Evolutionary conservation across 306 rosid species (phyloP).

Genomic region (Vicia sativa): DNA sequence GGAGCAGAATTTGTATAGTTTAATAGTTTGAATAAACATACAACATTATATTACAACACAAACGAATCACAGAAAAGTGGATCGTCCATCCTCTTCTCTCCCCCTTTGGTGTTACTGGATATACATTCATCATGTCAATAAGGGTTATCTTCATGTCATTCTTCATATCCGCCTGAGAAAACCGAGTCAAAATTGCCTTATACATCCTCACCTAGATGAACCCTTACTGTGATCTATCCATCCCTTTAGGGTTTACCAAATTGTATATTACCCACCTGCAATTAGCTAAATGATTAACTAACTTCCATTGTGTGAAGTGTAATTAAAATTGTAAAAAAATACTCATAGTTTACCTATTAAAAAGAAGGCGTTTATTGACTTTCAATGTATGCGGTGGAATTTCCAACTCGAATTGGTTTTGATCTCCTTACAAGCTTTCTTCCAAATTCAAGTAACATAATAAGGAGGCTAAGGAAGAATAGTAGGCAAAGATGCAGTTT

Average conservation of each 20-base stretch:
- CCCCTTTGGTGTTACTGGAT: constrained; percentile 17
- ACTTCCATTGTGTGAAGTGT: background rate
- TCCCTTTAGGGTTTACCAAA: constrained; percentile 10
- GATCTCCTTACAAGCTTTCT: constrained; percentile 50
- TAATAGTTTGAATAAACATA: background rate
- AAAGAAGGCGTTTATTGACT: constrained; percentile 27
- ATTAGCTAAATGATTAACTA: background rate
- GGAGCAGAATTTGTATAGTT: constrained; percentile 7
- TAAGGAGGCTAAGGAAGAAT: constrained; percentile 61
- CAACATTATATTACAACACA: background rate
- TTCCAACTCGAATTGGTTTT: constrained; percentile 71
- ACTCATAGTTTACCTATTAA: constrained; percentile 40
- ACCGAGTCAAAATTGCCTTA: constrained; percentile 23
- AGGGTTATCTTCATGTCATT: constrained; percentile 26
- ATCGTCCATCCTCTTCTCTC: background rate
- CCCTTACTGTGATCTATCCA: constrained; percentile 20
- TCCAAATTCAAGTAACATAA: constrained; percentile 51
- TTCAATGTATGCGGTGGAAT: constrained; percentile 45
- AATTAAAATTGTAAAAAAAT: background rate
- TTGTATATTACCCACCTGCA: constrained; percentile 37
- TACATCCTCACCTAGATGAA: constrained; percentile 28
- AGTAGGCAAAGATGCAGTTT: constrained; percentile 54
- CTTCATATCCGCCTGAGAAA: constrained; percentile 30
- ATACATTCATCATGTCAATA: constrained; percentile 25
- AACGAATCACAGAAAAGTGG: constrained; percentile 16